phyloP scores from a whole-genome alignment of 2,329 filamentous ascomycete species.

The Aspergillus nomiae region DNA sequence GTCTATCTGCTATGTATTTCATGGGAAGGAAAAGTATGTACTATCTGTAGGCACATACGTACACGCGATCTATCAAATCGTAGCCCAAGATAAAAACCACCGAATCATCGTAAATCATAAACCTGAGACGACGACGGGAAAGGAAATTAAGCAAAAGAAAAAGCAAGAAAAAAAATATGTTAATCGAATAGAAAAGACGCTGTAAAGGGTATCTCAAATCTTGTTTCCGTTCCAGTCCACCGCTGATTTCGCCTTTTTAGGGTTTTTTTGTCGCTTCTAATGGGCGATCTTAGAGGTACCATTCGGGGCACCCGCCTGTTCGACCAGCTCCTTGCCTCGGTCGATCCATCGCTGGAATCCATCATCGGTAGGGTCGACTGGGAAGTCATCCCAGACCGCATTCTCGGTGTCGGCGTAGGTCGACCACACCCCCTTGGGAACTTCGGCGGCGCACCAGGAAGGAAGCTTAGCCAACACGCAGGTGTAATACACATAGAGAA shows the following conservation, averaged over 20 bases:
- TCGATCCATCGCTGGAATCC: conserved; percentile 47
- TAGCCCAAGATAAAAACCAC: not conserved
- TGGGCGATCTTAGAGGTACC: conserved; percentile 29
- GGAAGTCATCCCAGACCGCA: conserved; percentile 47
- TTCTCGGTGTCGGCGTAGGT: conserved; percentile 45
- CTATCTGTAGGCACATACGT: conserved; percentile 3
- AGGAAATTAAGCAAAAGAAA: conserved; percentile 5
- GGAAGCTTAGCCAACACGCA: conserved; percentile 45
- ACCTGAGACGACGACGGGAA: conserved; percentile 4
- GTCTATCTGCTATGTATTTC: conserved; percentile 3
- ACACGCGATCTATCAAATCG: conserved; percentile 1
- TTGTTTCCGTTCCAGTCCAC: conserved; percentile 31
- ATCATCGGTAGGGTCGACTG: conserved; percentile 37
- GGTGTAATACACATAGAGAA: conserved; percentile 51
- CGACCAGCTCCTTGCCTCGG: conserved; percentile 41
- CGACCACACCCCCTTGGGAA: conserved; percentile 44
- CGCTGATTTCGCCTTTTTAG: conserved; percentile 4
- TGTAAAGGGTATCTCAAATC: conserved; percentile 39
- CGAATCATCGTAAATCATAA: conserved; percentile 16
- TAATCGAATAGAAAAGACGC: conserved; percentile 11
- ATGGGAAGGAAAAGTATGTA: conserved; percentile 5
- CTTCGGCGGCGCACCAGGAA: conserved; percentile 39
- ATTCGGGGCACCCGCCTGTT: conserved; percentile 40
- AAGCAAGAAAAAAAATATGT: conserved; percentile 1
- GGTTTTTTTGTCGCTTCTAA: not conserved